Percentiles rank a stretch among this genome's conserved stretches.
These are phyloP conservation scores for Laetiporus sulphureus DNA, from an alignment of 1,284 basidiomycete species.

Conservation along the genomic window DNA sequence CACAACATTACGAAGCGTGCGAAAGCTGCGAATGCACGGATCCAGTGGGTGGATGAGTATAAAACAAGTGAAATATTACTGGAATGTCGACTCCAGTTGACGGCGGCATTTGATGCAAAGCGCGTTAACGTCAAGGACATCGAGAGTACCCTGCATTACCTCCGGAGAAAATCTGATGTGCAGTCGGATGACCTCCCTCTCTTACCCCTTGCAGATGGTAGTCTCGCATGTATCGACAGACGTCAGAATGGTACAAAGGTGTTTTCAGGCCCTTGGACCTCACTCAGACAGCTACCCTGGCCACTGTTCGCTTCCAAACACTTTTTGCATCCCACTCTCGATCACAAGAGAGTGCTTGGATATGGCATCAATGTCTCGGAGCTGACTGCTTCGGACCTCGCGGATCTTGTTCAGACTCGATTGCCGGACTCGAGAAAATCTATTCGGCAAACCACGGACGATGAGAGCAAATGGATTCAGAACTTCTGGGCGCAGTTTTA, in stretches of 20 bases:
- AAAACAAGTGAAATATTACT: too few relatives aligned
- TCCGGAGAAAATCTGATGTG: too few relatives aligned
- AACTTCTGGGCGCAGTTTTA: constrained; percentile 1
- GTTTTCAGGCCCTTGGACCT: too few relatives aligned
- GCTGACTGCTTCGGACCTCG: not conserved
- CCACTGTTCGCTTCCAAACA: constrained; percentile 16
- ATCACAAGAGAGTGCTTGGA: not conserved
- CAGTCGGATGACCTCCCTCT: constrained; percentile 23
- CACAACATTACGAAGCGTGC: too few relatives aligned
- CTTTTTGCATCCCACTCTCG: constrained; percentile 22
- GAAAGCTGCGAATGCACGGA: too few relatives aligned
- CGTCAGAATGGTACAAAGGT: too few relatives aligned
- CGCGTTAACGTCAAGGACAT: too few relatives aligned
- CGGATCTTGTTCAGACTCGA: not conserved
- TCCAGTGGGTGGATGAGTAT: too few relatives aligned
- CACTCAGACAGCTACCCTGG: constrained; percentile 8
- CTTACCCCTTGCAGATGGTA: constrained; percentile 27
- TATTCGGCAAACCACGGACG: not conserved
- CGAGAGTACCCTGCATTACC: too few relatives aligned
- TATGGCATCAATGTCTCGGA: constrained; percentile 2
- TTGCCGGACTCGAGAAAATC: not conserved
- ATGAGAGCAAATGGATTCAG: not conserved
- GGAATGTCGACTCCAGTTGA: too few relatives aligned
- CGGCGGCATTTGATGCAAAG: too few relatives aligned
- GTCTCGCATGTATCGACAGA: too few relatives aligned